phyloP scores from a whole-genome alignment of 2,329 filamentous ascomycete genomes.

The Ceratocystis diversiconidia region DNA sequence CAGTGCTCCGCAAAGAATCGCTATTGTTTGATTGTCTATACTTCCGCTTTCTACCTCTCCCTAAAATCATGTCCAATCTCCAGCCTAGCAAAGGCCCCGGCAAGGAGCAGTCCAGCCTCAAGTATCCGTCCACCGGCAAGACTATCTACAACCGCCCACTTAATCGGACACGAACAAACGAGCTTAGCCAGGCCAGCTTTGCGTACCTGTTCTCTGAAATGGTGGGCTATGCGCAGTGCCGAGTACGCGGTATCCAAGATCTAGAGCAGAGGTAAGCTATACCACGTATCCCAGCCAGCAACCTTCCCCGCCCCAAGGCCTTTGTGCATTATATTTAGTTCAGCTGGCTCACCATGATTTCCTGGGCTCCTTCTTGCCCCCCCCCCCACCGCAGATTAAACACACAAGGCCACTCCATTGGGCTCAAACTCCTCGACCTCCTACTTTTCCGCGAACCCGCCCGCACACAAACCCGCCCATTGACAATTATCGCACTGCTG shows the following conservation, averaged over 20 bases:
- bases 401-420: slow-evolving; percentile 81
- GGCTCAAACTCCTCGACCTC: slow-evolving; percentile 86
- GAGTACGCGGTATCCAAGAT: slow-evolving; percentile 85
- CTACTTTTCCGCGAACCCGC: slow-evolving; percentile 70
- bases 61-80: slow-evolving; percentile 35
- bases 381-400: slow-evolving; percentile 44
- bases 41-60: background rate
- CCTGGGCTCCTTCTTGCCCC: background rate
- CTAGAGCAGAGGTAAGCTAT: slow-evolving; percentile 64
- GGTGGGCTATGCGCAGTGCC: slow-evolving; percentile 83
- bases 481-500: slow-evolving; percentile 77
- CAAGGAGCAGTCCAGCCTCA: slow-evolving; percentile 49
- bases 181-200: slow-evolving; percentile 86
- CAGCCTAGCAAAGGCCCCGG: slow-evolving; percentile 33
- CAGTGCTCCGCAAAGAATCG: background rate
- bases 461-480: slow-evolving; percentile 59
- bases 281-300: slow-evolving; percentile 1
- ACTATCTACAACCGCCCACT: slow-evolving; percentile 95
- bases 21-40: background rate
- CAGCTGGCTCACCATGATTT: background rate
- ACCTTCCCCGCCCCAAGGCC: background rate
- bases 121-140: slow-evolving; percentile 84
- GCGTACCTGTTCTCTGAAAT: slow-evolving; percentile 94
- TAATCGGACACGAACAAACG: slow-evolving; percentile 74
- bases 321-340: background rate